Evolutionary conservation across 1,284 basidiomycete genomes (phyloP), one percentile per base, ranked within the genome.

Genomic region (Meripilus lineatus): DNA sequence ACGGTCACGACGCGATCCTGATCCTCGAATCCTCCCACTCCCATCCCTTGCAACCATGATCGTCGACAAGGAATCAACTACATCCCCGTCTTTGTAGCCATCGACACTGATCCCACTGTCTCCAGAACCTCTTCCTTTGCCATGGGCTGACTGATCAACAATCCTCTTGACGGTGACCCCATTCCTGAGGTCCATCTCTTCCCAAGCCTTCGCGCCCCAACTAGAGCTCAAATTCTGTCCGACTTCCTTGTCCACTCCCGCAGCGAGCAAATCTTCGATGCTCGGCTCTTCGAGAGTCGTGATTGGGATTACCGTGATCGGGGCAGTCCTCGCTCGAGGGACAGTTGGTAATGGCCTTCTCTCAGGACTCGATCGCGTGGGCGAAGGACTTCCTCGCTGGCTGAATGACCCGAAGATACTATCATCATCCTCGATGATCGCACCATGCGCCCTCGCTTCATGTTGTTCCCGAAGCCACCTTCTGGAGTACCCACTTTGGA

Each of bases 281-380:
- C 65, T 70, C 23, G 67, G 66, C 54, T 78, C 75, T 6, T 70
- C 69, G n/a, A n/a, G n/a, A n/a, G n/a, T n/a, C n/a, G n/a, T n/a
- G n/a, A n/a, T n/a, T n/a, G n/a, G n/a, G n/a, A n/a, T n/a, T n/a
- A n/a, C n/a, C n/a, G n/a, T n/a, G n/a, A n/a, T n/a, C n/a, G n/a
- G n/a, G n/a, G n/a, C n/a, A n/a, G n/a, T n/a, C n/a, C n/a, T n/a
- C n/a, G n/a, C n/a, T n/a, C n/a, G n/a, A n/a, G n/a, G n/a, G n/a
- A n/a, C n/a, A n/a, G n/a, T n/a, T n/a, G n/a, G n/a, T n/a, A n/a
- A n/a, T n/a, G n/a, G n/a, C n/a, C n/a, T n/a, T n/a, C n/a, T n/a
- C n/a, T n/a, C n/a, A 26, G 28, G 20, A 32, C 38, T 45, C 23
- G 17, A 13, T 5, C 13, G 17, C 24, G 28, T 7, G 38, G n/a